Percentiles rank a stretch among this genome's conserved stretches.
Conservation (phyloP, 306 rosid genomes). For the Neltuma alba region DNA sequence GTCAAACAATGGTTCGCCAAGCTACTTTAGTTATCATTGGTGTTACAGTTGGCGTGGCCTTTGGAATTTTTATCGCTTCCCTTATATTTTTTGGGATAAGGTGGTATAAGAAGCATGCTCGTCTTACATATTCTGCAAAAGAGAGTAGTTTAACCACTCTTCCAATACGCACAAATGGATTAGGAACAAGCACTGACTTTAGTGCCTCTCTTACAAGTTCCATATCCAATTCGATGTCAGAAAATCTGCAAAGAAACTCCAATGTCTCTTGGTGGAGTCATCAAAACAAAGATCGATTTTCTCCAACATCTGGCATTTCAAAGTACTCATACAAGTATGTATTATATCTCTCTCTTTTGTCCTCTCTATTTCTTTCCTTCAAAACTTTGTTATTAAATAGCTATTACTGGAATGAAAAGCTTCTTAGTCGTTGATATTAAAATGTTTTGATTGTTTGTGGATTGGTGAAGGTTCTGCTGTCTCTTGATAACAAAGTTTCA, state of each 20-base stretch:
- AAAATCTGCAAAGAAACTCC: constrained; percentile 51
- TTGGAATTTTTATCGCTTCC: constrained; percentile 73
- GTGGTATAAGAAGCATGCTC: constrained; percentile 69
- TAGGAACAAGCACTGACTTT: constrained; percentile 71
- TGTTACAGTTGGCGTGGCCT: constrained; percentile 75
- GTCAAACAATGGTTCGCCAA: constrained; percentile 67
- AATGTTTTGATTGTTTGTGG: constrained; percentile 42
- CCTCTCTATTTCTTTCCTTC: constrained; percentile 4
- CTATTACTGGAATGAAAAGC: constrained; percentile 9
- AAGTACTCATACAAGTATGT: constrained; percentile 89
- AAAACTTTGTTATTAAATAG: constrained; percentile 23
- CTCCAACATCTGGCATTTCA: constrained; percentile 70
- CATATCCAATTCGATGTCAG: constrained; percentile 44
- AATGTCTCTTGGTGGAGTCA: constrained; percentile 61
- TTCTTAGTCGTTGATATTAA: neutral
- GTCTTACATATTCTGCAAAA: constrained; percentile 54
- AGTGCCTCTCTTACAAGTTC: constrained; percentile 73
- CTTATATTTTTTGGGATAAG: constrained; percentile 72
- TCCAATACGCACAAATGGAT: constrained; percentile 83
- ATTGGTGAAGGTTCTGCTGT: constrained; percentile 12
- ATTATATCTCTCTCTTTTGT: neutral
- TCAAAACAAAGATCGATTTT: constrained; percentile 62
- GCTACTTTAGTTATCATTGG: constrained; percentile 78
- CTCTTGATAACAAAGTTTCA: constrained; percentile 8
- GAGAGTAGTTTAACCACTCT: constrained; percentile 66